These are phyloP conservation scores for Olyra latifolia DNA, from an alignment of 176 grass and related monocot species.

Conservation along the genomic window DNA sequence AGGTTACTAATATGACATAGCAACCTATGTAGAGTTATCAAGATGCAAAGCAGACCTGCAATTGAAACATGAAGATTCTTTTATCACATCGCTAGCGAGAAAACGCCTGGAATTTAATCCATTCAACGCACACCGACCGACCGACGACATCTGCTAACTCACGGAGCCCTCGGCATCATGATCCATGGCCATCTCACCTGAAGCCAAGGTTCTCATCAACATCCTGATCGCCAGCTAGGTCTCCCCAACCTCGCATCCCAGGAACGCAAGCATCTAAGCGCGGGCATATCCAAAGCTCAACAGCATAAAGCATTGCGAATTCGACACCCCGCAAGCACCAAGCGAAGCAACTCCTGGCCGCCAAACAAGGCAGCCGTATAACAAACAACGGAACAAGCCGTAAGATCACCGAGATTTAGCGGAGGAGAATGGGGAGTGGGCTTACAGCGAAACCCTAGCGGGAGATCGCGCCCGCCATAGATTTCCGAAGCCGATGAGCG, in stretches of 20 bases:
- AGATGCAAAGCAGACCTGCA: neutral
- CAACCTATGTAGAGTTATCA: neutral
- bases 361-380: neutral
- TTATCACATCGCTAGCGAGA: neutral
- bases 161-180: neutral
- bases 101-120: neutral
- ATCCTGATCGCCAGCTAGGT: neutral
- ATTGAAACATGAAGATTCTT: neutral
- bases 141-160: neutral
- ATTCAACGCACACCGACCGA: neutral
- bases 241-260: neutral
- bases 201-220: neutral
- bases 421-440: too few relatives aligned
- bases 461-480: neutral
- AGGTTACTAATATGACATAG: neutral
- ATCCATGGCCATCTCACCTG: neutral
- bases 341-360: neutral
- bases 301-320: neutral
- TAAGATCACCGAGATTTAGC: neutral
- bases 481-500: neutral
- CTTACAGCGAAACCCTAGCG: conserved; percentile 33
- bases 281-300: neutral
- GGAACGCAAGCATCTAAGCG: neutral
- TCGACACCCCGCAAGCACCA: neutral
- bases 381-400: neutral